phyloP scores from a whole-genome alignment of 2,329 filamentous ascomycete genomes.

The Stemphylium lycopersici region DNA sequence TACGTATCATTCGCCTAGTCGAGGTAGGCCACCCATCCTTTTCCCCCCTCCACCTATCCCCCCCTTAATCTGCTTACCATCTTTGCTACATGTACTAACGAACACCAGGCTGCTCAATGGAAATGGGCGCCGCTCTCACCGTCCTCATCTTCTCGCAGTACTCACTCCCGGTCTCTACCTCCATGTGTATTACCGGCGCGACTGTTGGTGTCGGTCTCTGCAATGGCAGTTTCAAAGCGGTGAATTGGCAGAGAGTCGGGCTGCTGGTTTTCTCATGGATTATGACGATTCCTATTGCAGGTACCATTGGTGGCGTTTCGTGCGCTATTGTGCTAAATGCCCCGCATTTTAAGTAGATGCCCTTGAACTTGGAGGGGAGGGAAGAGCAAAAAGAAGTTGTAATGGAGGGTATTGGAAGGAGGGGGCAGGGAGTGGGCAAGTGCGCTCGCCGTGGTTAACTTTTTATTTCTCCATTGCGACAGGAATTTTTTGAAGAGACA shows the following conservation, averaged over 20 bases:
- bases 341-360: slow-evolving; percentile 58
- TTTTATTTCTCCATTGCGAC: no score
- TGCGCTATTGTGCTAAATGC: slow-evolving; percentile 63
- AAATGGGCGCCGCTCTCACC: slow-evolving; percentile 78
- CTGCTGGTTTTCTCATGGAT: slow-evolving; percentile 72
- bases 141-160: slow-evolving; percentile 78
- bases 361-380: no score
- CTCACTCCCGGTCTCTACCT: slow-evolving; percentile 73
- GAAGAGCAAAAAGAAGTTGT: no score
- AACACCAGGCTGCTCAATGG: slow-evolving; percentile 67
- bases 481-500: no score
- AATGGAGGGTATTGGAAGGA: no score
- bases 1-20: slow-evolving; percentile 68
- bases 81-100: slow-evolving; percentile 8
- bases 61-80: neutral
- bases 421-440: no score
- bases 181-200: slow-evolving; percentile 76
- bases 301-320: slow-evolving; percentile 57
- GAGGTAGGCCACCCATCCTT: slow-evolving; percentile 40
- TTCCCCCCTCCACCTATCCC: no score
- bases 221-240: slow-evolving; percentile 73
- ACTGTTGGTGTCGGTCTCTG: slow-evolving; percentile 79
- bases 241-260: slow-evolving; percentile 74
- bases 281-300: slow-evolving; percentile 66
- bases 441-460: no score